Base-by-base conservation (phyloP, 1,284 basidiomycete genomes). In the Sporisorium sorghi region DNA sequence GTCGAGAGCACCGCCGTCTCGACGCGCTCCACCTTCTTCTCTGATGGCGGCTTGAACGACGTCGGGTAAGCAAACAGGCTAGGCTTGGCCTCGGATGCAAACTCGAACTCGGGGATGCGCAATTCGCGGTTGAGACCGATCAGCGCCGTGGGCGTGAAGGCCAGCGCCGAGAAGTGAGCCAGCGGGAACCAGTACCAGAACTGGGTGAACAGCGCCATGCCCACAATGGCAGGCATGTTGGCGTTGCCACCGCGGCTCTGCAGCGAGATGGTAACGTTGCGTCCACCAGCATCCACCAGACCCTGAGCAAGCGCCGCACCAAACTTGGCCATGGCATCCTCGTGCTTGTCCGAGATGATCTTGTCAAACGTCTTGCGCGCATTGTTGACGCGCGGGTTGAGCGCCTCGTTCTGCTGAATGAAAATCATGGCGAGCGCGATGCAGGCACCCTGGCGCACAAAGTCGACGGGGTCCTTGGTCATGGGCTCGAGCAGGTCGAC, bases 161-260 rank as follows among this genome's bases (percentile, higher is more conserved):
- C 82, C 10, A 84, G 68, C 35, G 78, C 75, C 23, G 81, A 80
- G 50, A 84, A 84, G 64, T 83, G 81, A 8, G 82, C 83, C 40
- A 84, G 73, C 23, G 83, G 83, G 82, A 84, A 84, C 83, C 83
- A 84, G 77, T 84, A 84, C 83, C 83, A 84, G 77, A 83, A 83
- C 62, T 84, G 83, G 30, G 80, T 81, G 54, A 84, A 84, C 42
- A 84, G 64, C 28, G 82, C 81, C 83, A 84, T 83, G 35, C 82
- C 82, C n/a, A 84, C 83, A 21, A 84, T 82, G 5, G 82, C 83
- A 5, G 77, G 73, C 78, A 82, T 83, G 66, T 84, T 84, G 60
- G 68, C 75, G 39, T 77, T 79, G 2, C 83, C 82, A 33, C 78
- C 78, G 0, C 80, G 77, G 56, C 77, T 80, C 62, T 78, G 79